Evolutionary conservation across 2,329 filamentous ascomycete genomes (phyloP), one percentile per base, ranked within the genome.

Genomic region (Emmonsia crescens): DNA sequence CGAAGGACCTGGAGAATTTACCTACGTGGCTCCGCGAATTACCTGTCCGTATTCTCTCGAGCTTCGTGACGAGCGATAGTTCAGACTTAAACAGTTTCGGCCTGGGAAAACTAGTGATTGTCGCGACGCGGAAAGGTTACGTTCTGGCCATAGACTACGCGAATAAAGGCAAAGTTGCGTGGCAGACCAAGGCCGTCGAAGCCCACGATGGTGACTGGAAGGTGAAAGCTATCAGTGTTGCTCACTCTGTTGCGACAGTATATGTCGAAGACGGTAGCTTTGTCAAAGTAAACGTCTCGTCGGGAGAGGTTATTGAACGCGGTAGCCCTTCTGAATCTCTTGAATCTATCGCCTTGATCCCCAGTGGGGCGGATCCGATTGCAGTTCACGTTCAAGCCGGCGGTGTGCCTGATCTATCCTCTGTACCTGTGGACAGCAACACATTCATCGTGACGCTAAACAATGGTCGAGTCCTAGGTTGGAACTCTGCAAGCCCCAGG

Each of bases 51-150:
- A 76, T 96, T 16, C 69, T 91, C 2, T 82, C 82, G 64, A 87
- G 84, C 65, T 78, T 90, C 19, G 71, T 86, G 9, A 67, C 75
- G 6, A 76, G 76, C 31, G 84, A 85, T 38, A 82, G 83, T 0
- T 79, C 82, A 9, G 76, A 80, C 19, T 64, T 77, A 21, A 70
- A 74, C 55, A 84, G 81, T 46, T 97, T 97, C 73, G 93, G 93
- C 4, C 93, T 96, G 75, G 87, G 89, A 73, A 96, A 96, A 75
- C 78, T 93, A 38, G 83, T 92, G 5, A 80, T 96, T 62, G 79
- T 96, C 58, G 91, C 88, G 5, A 96, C 92, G 1, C 82, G 84
- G 60, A 86, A 85, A 61, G 92, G 92, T 16, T 86, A 89, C 66
- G 77, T 97, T 21, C 88, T 92, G 66, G 90, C 87, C 2, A 78